A percentile compares a stretch with the other conserved stretches of the same genome.
phyloP scores from a whole-genome alignment of 1,139 yeast genomes.

The Blastobotrys capitulatus region DNA sequence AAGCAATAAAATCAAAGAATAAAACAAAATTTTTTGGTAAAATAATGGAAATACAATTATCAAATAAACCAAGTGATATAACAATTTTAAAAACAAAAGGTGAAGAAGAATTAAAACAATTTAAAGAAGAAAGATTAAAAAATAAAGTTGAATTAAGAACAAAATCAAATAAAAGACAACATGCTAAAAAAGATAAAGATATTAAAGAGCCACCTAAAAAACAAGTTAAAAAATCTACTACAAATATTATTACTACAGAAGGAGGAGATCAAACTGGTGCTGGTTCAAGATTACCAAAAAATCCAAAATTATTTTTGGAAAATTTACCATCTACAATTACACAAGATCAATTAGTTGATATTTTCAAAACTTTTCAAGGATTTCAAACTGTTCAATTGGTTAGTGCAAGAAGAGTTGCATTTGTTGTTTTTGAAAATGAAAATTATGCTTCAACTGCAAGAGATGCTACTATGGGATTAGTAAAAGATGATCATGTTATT shows the following conservation, averaged over 20 bases:
- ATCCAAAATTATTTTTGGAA: slow-evolving; percentile 65
- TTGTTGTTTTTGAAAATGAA: slow-evolving; percentile 68
- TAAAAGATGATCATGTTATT: slow-evolving; percentile 35
- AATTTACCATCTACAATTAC: slow-evolving; percentile 48
- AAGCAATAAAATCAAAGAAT: slow-evolving; percentile 40
- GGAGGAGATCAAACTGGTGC: slow-evolving; percentile 13
- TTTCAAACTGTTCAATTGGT: slow-evolving; percentile 64
- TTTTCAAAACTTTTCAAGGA: slow-evolving; percentile 51
- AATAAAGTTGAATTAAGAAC: slow-evolving; percentile 21
- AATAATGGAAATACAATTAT: slow-evolving; percentile 43
- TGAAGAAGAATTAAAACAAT: slow-evolving; percentile 29
- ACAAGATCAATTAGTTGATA: slow-evolving; percentile 38
- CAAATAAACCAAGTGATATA: slow-evolving; percentile 47
- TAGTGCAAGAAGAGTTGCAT: slow-evolving; percentile 62
- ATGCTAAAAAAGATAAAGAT: slow-evolving; percentile 16
- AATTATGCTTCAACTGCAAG: slow-evolving; percentile 44
- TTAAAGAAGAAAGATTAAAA: slow-evolving; percentile 28
- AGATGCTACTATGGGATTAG: slow-evolving; percentile 36
- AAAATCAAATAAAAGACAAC: slow-evolving; percentile 22
- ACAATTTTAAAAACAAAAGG: slow-evolving; percentile 29
- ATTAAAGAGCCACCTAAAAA: slow-evolving; percentile 13
- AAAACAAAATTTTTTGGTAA: slow-evolving; percentile 44
- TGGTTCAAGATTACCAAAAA: slow-evolving; percentile 47
- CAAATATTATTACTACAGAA: neutral
- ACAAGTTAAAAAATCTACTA: neutral